Base-by-base conservation (phyloP, 768 basidiomycete genomes). In the button mushroom (Agaricus bisporus) region DNA sequence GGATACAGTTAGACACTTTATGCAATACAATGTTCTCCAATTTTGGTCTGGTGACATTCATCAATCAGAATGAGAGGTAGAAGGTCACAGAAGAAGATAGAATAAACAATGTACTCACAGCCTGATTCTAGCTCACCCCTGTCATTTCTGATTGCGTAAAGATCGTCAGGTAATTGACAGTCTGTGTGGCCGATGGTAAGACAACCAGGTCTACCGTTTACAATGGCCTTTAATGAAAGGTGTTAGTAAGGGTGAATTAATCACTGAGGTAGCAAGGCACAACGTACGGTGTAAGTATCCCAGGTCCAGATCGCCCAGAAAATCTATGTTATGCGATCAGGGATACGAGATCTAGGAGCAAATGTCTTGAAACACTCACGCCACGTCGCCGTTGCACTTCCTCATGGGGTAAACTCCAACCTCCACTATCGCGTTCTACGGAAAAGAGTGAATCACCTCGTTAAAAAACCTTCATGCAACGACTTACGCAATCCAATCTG, bases 281-380 rank as follows among this genome's bases (percentile, higher is more conserved):
- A 15, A 68, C 72, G 52, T 55, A 75, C 78, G 49, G 71, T 69
- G 75, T 78, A 81, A 7, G 70, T 65, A 59, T 81, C 78, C 67
- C 72, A 77, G 15, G 70, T 67, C 58, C 70, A 77, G 8, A 80
- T 62, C 52, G 81, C 79, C 80, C 80, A 81, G 61, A 80, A 81
- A 37, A 80, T 59, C 70, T 71, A 52, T 26, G 25, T 22, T 26
- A 42, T 37, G 39, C 36, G 39, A 17, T 59, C 10, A 54, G 37
- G 51, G 42, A 49, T 36, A 18, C 11, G 12, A n/a, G 14, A 18
- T 10, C 17, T 18, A 1, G 17, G 41, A 11, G 36, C 5, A 46
- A 36, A 28, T 11, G 8, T 6, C 32, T 32, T 39, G 37, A 28
- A 32, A 35, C 17, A 64, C 60, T 50, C n/a, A 66, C 68, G 38